Percentiles rank a stretch among this genome's conserved stretches.
Conservation (phyloP, 148 eudicot genomes). For the Mesembryanthemum crystallinum region DNA sequence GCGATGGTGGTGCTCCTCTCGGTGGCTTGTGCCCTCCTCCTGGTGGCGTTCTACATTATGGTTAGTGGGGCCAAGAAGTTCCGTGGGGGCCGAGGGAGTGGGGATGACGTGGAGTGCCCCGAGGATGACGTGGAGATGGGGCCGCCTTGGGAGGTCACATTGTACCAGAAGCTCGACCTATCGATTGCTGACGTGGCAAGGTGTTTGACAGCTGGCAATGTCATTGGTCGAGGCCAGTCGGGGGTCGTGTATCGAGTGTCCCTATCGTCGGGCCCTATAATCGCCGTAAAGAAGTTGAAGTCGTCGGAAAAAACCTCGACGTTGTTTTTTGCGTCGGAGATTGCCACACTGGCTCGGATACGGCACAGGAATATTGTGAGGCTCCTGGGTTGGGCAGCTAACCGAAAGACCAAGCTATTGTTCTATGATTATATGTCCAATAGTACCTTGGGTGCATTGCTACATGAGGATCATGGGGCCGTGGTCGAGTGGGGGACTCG, state of each 20-base stretch:
- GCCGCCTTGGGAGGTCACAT: constrained; percentile 87
- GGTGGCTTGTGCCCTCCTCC: constrained; percentile 51
- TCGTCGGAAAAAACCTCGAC: constrained; percentile 52
- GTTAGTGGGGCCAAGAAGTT: constrained; percentile 37
- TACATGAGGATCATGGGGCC: constrained; percentile 50
- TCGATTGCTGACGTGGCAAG: constrained; percentile 67
- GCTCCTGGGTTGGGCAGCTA: constrained; percentile 78
- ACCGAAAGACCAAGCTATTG: constrained; percentile 59
- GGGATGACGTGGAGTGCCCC: constrained; percentile 22
- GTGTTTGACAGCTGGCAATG: constrained; percentile 47
- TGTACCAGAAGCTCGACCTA: constrained; percentile 79
- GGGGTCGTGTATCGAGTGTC: constrained; percentile 59
- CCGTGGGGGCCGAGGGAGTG: constrained; percentile 18
- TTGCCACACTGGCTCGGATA: constrained; percentile 65
- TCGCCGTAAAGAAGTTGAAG: constrained; percentile 71
- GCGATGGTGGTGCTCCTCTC: constrained; percentile 70
- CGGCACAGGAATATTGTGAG: constrained; percentile 79
- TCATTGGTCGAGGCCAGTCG: constrained; percentile 63
- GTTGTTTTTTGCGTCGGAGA: constrained; percentile 73
- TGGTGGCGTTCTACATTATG: constrained; percentile 59
- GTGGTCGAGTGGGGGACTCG: constrained; percentile 68
- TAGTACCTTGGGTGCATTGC: constrained; percentile 61
- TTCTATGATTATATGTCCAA: constrained; percentile 72
- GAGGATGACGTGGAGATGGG: constrained; percentile 64
- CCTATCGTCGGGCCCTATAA: constrained; percentile 35